These are phyloP conservation scores for Bassia scoparia DNA, from an alignment of 148 eudicot species.

Conservation along the genomic window DNA sequence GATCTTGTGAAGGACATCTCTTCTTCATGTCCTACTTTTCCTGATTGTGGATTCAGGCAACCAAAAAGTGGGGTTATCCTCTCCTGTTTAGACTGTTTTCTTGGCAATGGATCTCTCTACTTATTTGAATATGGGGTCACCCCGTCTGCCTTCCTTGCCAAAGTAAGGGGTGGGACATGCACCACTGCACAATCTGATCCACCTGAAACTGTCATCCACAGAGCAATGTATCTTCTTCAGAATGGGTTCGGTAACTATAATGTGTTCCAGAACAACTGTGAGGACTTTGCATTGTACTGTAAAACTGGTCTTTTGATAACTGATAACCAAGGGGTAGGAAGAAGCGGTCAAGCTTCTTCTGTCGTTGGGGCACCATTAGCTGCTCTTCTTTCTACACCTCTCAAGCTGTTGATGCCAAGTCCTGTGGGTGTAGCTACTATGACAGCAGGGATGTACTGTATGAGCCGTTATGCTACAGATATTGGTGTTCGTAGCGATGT, in stretches of 20 bases:
- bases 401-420: slow-evolving; percentile 76
- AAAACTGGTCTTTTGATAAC: slow-evolving; percentile 74
- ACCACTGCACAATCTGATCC: slow-evolving; percentile 77
- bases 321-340: slow-evolving; percentile 64
- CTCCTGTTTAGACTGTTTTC: slow-evolving; percentile 88
- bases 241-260: slow-evolving; percentile 91
- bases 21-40: slow-evolving; percentile 63
- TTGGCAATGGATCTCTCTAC: slow-evolving; percentile 67
- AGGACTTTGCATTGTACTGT: slow-evolving; percentile 93
- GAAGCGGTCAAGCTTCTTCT: slow-evolving; percentile 98
- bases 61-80: slow-evolving; percentile 77
- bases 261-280: slow-evolving; percentile 84
- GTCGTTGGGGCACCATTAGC: slow-evolving; percentile 87
- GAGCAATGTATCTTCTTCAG: slow-evolving; percentile 87
- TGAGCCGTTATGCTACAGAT: slow-evolving; percentile 93
- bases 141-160: slow-evolving; percentile 72
- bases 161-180: slow-evolving; percentile 92
- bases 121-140: slow-evolving; percentile 75
- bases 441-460: slow-evolving; percentile 92
- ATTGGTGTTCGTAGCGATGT: slow-evolving; percentile 95
- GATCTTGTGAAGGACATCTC: slow-evolving; percentile 26
- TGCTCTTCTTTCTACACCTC: slow-evolving; percentile 85
- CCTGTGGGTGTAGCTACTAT: slow-evolving; percentile 87
- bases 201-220: slow-evolving; percentile 54
- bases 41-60: slow-evolving; percentile 92